Evolutionary conservation across 2,329 filamentous ascomycete species (phyloP).

Genomic region (Madurella mycetomatis): DNA sequence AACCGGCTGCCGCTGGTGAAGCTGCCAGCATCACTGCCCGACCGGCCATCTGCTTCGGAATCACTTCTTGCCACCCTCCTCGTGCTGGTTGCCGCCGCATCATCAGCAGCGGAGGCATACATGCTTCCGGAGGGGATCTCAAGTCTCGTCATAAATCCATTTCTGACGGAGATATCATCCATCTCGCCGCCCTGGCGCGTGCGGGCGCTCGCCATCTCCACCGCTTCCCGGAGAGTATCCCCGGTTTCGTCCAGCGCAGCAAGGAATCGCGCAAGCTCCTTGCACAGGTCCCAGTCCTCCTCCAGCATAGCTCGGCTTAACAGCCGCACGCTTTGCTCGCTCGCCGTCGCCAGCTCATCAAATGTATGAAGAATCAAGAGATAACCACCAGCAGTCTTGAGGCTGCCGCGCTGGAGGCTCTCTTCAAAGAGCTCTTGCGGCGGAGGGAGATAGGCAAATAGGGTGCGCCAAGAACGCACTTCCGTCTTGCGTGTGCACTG

Average conservation of each 20-base stretch:
- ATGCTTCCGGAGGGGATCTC: constrained; percentile 27
- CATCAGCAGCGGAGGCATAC: constrained; percentile 16
- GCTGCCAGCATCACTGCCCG: constrained; percentile 24
- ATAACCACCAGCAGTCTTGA: constrained; percentile 96
- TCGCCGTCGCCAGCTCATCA: constrained; percentile 63
- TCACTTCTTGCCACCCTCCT: constrained; percentile 20
- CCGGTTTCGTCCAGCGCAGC: constrained; percentile 88
- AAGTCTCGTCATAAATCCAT: constrained; percentile 26
- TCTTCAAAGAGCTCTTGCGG: constrained; percentile 92
- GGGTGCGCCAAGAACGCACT: constrained; percentile 86
- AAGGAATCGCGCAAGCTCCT: constrained; percentile 89
- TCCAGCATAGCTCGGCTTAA: constrained; percentile 76
- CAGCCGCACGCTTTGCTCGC: constrained; percentile 74
- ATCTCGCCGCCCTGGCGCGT: constrained; percentile 29
- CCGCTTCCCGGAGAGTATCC: constrained; percentile 67
- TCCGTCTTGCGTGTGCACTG: constrained; percentile 98
- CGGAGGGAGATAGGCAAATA: constrained; percentile 87
- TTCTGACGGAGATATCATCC: constrained; percentile 32
- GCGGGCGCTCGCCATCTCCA: constrained; percentile 56
- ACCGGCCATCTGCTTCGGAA: constrained; percentile 22
- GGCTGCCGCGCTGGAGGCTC: constrained; percentile 72
- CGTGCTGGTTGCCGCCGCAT: constrained; percentile 5
- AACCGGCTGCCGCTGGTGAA: constrained; percentile 16
- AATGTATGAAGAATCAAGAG: constrained; percentile 89
- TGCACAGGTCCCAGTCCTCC: constrained; percentile 92